A percentile compares a stretch with the other conserved stretches of the same genome.
These are phyloP conservation scores for Austroboletus novae-zelandiae DNA, from an alignment of 1,284 basidiomycete species.

Conservation along the genomic window DNA sequence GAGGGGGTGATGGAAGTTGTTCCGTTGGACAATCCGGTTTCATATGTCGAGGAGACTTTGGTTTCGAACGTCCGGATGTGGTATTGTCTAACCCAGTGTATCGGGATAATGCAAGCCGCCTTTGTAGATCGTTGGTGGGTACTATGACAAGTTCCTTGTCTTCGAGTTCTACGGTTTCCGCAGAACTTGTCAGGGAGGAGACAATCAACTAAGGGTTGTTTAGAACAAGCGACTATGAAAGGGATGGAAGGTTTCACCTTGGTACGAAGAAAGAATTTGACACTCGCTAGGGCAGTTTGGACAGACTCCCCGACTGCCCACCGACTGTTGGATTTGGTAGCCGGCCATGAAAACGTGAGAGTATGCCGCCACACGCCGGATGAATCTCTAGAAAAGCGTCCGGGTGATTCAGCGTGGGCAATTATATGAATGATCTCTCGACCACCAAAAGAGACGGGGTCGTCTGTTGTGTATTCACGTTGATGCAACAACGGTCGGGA, in stretches of 20 bases:
- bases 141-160: slow-evolving; percentile 65
- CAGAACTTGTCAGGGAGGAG: slow-evolving; percentile 50
- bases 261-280: slow-evolving; percentile 66
- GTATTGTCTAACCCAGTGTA: slow-evolving; percentile 48
- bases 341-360: slow-evolving; percentile 70
- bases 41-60: slow-evolving; percentile 54
- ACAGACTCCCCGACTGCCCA: slow-evolving; percentile 79
- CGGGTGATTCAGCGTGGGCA: slow-evolving; percentile 55
- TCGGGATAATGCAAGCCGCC: slow-evolving; percentile 61
- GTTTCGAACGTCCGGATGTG: slow-evolving; percentile 47
- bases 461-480: slow-evolving; percentile 16
- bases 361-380: slow-evolving; percentile 61
- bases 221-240: slow-evolving; percentile 5
- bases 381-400: slow-evolving; percentile 51
- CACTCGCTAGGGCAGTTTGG: slow-evolving; percentile 59
- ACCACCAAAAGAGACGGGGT: slow-evolving; percentile 18
- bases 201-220: slow-evolving; percentile 48
- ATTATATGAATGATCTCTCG: slow-evolving; percentile 50
- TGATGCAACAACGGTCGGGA: slow-evolving; percentile 30
- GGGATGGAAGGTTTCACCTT: slow-evolving; percentile 45
- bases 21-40: slow-evolving; percentile 38
- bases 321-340: slow-evolving; percentile 59
- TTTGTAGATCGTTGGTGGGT: slow-evolving; percentile 66
- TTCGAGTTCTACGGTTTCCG: slow-evolving; percentile 63
- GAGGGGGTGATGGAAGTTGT: slow-evolving; percentile 36